Percentiles rank a stretch among this genome's conserved stretches.
Evolutionary conservation across 352 stramenopile genomes (phyloP).

Genomic region (Elongisporangium undulatum): DNA sequence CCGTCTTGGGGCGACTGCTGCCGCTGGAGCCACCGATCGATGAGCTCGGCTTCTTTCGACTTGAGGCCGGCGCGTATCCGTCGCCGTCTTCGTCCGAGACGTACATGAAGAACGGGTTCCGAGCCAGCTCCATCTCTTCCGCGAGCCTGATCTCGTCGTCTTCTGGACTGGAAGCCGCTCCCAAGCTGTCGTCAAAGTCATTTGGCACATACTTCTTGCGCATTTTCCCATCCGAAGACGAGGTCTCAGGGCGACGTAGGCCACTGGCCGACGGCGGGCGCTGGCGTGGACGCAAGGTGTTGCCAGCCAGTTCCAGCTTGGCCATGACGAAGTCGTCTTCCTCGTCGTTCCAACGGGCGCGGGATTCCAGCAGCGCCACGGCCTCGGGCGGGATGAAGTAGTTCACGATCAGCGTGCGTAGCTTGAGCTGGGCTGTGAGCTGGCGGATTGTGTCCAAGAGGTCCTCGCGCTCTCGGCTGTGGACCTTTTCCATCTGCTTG

Average conservation of each 20-base stretch:
- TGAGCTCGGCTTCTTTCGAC: conserved; percentile 30
- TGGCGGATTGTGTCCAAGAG: conserved; percentile 95
- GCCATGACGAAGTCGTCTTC: conserved; percentile 73
- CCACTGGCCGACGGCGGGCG: conserved; percentile 68
- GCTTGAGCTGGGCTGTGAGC: conserved; percentile 94
- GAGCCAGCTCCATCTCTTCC: conserved; percentile 62
- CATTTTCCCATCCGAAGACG: conserved; percentile 42
- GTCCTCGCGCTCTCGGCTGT: conserved; percentile 90
- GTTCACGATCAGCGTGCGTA: conserved; percentile 93
- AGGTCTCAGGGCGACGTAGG: conserved; percentile 63
- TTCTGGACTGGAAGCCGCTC: conserved; percentile 17
- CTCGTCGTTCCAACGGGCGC: conserved; percentile 65
- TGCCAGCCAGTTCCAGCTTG: conserved; percentile 72
- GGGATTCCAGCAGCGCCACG: conserved; percentile 46
- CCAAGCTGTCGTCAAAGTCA: conserved; percentile 6
- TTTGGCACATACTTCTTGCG: conserved; percentile 38
- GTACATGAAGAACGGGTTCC: conserved; percentile 84
- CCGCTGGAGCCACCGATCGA: conserved; percentile 6
- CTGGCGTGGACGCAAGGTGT: conserved; percentile 52
- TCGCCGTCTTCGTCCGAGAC: conserved; percentile 78
- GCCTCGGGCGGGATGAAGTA: conserved; percentile 87
- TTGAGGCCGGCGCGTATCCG: conserved; percentile 63
- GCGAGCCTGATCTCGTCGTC: conserved; percentile 65
- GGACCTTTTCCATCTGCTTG: conserved; percentile 93
- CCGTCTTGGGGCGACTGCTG: conserved; percentile 41